A percentile compares a stretch with the other conserved stretches of the same genome.
Conservation (phyloP, 306 rosid species). For the Medicago lupulina region DNA sequence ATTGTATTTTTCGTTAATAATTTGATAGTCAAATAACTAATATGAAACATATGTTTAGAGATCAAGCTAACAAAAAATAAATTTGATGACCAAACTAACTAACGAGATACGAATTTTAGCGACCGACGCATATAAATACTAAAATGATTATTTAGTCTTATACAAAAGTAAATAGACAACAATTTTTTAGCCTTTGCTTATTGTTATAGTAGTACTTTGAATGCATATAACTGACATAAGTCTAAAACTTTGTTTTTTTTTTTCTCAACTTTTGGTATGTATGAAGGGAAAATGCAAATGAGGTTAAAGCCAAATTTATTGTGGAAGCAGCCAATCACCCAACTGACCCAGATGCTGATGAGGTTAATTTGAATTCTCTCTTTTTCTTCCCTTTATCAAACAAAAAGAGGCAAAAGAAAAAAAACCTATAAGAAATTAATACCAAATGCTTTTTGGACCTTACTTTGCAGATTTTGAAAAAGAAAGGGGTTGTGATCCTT, state of each 20-base stretch:
- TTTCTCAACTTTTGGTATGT: neutral
- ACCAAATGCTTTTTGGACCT: neutral
- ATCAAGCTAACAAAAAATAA: no score
- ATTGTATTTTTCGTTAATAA: no score
- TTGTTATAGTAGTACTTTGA: neutral
- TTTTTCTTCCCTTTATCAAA: conserved; percentile 3
- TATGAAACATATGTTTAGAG: no score
- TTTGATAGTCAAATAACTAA: no score
- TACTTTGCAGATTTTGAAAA: conserved; percentile 67
- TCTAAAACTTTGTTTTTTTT: neutral
- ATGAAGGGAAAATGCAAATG: conserved; percentile 80
- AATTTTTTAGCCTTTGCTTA: neutral
- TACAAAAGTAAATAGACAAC: no score
- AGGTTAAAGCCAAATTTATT: conserved; percentile 81
- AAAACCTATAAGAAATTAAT: neutral
- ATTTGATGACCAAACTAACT: no score
- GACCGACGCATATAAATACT: no score
- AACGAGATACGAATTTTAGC: no score
- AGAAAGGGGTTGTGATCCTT: conserved; percentile 82
- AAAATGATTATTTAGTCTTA: neutral
- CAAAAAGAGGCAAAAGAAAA: neutral
- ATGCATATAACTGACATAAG: no score
- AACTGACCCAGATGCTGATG: conserved; percentile 96
- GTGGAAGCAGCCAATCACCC: conserved; percentile 98
- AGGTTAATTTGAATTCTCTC: conserved; percentile 50